Base-by-base conservation (phyloP, 1,284 basidiomycete genomes). In the Marasmius oreades region DNA sequence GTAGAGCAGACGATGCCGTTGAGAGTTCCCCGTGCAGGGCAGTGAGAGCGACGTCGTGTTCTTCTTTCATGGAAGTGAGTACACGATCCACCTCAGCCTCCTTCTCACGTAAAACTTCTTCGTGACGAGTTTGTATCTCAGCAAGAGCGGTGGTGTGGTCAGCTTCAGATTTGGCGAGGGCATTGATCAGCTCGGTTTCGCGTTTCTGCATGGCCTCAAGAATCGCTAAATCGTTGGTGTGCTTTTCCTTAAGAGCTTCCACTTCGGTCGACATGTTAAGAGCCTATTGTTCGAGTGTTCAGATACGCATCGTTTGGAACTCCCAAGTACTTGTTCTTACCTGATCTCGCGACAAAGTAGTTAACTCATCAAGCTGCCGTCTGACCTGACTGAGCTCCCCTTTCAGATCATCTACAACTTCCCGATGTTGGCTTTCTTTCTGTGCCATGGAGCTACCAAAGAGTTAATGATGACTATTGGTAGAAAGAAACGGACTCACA, bases 221-320 rank as follows among this genome's bases (percentile, higher is more conserved):
- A 36, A 76, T 73, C 20, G 64, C 67, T 5, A 86, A 66, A 53
- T 80, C 76, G 26, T 79, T 75, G 48, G 77, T 70, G 62, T 90
- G 84, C 66, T 85, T 82, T 46, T 76, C 73, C 37, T 85, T 84
- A 20, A 95, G 74, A 48, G 81, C 81, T 60, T 91, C 88, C 43
- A 95, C 81, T 67, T 94, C 92, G 47, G 78, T 85, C 7, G 91
- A 90, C 88, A 95, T 92, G 66, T 94, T 95, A 56, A 86, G 69
- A 26, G 90, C 78, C 88, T 94, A 64, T 8, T 56, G 46, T 42
- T 45, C 46, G 47, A 28, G 20, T 14, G 37, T 31, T n/a, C 28
- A 34, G 12, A 55, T 11, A 33, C 20, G 20, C 46, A 31, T 18
- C 5, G 20, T 14, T 37, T 34, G 24, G 34, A n/a, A n/a, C n/a